phyloP scores from a whole-genome alignment of 1,139 yeast species.

The Blastobotrys ciferrii region DNA sequence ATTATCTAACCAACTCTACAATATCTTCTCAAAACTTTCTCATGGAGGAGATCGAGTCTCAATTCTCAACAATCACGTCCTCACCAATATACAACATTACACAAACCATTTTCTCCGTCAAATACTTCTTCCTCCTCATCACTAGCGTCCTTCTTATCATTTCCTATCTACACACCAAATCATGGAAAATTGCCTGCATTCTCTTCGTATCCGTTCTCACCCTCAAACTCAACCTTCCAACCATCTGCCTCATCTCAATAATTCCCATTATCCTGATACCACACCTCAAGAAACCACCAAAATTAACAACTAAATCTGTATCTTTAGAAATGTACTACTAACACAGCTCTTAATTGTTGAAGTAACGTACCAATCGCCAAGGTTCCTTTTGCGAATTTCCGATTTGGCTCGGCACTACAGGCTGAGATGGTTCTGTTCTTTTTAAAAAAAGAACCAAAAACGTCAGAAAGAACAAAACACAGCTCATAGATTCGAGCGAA shows the following conservation, averaged over 20 bases:
- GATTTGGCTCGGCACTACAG: no score
- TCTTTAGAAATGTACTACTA: not conserved
- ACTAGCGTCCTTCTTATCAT: not conserved
- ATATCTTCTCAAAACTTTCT: not conserved
- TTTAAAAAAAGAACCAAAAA: no score
- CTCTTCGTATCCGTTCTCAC: not conserved
- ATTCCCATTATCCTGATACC: not conserved
- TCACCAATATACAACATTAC: not conserved
- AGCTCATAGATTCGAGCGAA: no score
- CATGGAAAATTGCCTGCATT: not conserved
- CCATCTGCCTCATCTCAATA: not conserved
- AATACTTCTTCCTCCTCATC: not conserved
- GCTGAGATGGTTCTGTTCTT: no score
- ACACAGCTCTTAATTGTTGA: no score
- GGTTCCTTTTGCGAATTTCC: no score
- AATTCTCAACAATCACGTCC: not conserved
- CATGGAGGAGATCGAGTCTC: not conserved
- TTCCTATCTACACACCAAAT: not conserved
- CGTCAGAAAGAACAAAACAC: no score
- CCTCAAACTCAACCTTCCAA: not conserved
- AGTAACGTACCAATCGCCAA: no score
- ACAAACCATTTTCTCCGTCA: not conserved
- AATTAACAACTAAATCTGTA: not conserved
- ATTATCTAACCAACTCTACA: not conserved
- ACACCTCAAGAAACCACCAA: not conserved